These are phyloP conservation scores for Cladosporium velox DNA, from an alignment of 2,329 filamentous ascomycete species.

Conservation along the genomic window DNA sequence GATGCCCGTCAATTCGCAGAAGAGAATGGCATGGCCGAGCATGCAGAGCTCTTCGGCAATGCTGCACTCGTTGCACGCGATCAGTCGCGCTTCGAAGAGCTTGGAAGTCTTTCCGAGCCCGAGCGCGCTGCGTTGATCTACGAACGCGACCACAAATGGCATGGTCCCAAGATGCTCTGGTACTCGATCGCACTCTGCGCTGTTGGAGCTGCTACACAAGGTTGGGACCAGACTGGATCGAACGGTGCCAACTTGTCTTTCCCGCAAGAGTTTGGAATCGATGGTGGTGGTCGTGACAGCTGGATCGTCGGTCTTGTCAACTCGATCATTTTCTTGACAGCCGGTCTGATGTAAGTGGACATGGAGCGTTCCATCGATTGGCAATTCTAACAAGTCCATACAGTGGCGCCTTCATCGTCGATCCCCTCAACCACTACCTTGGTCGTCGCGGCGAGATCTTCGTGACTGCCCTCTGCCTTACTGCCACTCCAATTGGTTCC, in stretches of 20 bases:
- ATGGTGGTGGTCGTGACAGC: slow-evolving; percentile 12
- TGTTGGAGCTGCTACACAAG: slow-evolving; percentile 36
- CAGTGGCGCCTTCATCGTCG: slow-evolving; percentile 56
- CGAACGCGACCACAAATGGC: slow-evolving; percentile 69
- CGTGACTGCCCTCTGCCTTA: slow-evolving; percentile 52
- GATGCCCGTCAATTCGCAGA: slow-evolving; percentile 41
- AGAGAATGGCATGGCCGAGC: slow-evolving; percentile 38
- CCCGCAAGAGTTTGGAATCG: slow-evolving; percentile 31
- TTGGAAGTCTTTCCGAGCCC: slow-evolving; percentile 61
- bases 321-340: slow-evolving; percentile 55
- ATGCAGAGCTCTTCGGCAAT: slow-evolving; percentile 41
- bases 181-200: slow-evolving; percentile 58
- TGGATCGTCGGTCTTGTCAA: slow-evolving; percentile 50
- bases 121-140: slow-evolving; percentile 62
- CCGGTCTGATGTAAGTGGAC: slow-evolving; percentile 36
- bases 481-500: slow-evolving; percentile 68
- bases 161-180: slow-evolving; percentile 62
- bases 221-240: slow-evolving; percentile 37
- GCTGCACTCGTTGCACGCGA: slow-evolving; percentile 71
- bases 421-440: slow-evolving; percentile 35
- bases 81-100: slow-evolving; percentile 62
- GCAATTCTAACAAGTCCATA: not conserved
- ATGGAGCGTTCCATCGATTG: not conserved
- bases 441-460: slow-evolving; percentile 42
- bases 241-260: slow-evolving; percentile 37